Percentiles rank a stretch among this genome's conserved stretches.
Evolutionary conservation across 31 red algal species (phyloP).

Genomic region (Odonthalia washingtoniensis): DNA sequence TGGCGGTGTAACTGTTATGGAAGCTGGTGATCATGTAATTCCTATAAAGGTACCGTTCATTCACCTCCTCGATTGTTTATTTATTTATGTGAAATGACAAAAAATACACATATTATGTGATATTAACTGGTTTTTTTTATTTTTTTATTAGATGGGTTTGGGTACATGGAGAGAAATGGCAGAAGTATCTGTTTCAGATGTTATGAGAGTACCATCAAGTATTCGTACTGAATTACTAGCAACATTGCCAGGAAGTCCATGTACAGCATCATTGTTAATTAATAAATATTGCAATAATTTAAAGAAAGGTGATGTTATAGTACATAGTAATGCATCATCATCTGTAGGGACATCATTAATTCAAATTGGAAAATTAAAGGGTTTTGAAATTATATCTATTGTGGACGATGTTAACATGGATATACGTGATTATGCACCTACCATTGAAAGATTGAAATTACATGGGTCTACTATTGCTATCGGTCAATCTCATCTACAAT

Average conservation of each 20-base stretch:
- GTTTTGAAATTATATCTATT: constrained; percentile 63
- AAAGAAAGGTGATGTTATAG: constrained; percentile 67
- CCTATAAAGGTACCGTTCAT: constrained; percentile 63
- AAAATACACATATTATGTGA: constrained; percentile 15
- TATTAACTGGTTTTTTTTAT: not conserved
- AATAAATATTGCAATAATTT: constrained; percentile 59
- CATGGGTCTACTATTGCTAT: constrained; percentile 76
- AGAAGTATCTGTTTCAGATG: constrained; percentile 44
- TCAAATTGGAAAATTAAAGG: constrained; percentile 68
- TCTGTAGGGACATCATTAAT: constrained; percentile 77
- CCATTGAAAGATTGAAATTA: constrained; percentile 77
- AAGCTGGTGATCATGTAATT: constrained; percentile 75
- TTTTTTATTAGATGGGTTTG: constrained; percentile 31
- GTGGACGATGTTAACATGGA: constrained; percentile 29
- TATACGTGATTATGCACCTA: constrained; percentile 62
- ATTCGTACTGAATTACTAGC: constrained; percentile 75
- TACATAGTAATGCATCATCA: constrained; percentile 65
- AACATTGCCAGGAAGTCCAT: constrained; percentile 63
- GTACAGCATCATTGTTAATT: constrained; percentile 58
- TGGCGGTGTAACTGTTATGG: constrained; percentile 34
- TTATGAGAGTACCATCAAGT: constrained; percentile 63
- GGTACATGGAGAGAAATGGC: constrained; percentile 83
- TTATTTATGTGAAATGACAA: not conserved
- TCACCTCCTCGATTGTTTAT: not conserved
- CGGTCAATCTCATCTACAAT: constrained; percentile 49